Evolutionary conservation across 257 asterid genomes (phyloP), one percentile per base, ranked within the genome.

Genomic region (Solanum chilense): DNA sequence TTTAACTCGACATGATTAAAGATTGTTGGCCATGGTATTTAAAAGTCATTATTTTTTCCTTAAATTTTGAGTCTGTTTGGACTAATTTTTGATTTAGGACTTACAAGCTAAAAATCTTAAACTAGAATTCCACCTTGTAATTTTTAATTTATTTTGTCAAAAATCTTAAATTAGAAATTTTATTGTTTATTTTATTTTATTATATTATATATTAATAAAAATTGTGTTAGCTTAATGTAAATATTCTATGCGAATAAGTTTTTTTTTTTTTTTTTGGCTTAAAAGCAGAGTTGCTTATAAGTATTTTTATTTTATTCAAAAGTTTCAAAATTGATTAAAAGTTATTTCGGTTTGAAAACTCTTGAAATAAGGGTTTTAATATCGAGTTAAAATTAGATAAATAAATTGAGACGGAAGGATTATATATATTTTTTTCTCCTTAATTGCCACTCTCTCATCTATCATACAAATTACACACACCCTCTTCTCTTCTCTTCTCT

Each of bases 381-480:
- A 0, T 68, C 6, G 1, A 68, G 6, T 68, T 2, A 69, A 69
- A 69, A 7, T 69, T 14, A 69, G 12, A 69, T 6, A 69, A 29
- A 27, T 3, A 29, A 68, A 13, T 68, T 12, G 1, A 7, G 0
- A 14, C 2, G 2, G 6, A 69, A 23, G 12, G 23, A 29, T 20
- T 7, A 1, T 69, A 69, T 87, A 7, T 84, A 64, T 86, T 83
- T 81, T 86, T 87, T 70, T 86, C 87, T 85, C 93, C 93, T 91
- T 93, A 95, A 90, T 96, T 93, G 96, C 92, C 94, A 93, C 95
- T 93, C 95, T 91, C 81, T 86, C 84, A 86, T 91, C 93, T 70
- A 90, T 91, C 94, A 89, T 91, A 90, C 94, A 89, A 89, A 90
- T 92, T 89, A 91, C 95, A 91, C 89, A 80, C 90, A 47, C 87